A percentile compares a stretch with the other conserved stretches of the same genome.
Evolutionary conservation across 2,329 filamentous ascomycete species (phyloP).

Genomic region (Endoconidiophora laricicola): DNA sequence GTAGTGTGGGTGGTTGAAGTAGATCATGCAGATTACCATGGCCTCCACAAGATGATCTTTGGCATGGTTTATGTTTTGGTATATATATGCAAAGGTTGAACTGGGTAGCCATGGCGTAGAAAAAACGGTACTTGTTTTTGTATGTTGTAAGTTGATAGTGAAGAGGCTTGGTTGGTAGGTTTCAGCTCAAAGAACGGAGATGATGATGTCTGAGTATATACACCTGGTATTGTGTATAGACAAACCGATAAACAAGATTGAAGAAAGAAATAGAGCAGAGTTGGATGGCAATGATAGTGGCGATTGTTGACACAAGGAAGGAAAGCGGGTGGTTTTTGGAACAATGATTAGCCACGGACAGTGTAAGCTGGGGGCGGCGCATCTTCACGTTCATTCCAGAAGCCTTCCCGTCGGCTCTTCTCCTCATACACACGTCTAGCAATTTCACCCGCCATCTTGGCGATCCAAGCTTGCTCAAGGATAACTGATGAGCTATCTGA

Average conservation of each 20-base stretch:
- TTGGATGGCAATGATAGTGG: neutral
- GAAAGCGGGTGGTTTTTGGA: neutral
- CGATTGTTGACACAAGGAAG: neutral
- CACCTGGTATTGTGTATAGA: too few relatives aligned
- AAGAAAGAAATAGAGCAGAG: neutral
- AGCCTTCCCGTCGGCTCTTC: conserved; percentile 41
- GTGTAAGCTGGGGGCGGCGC: conserved; percentile 47
- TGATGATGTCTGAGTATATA: too few relatives aligned
- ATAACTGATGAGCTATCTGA: conserved; percentile 43
- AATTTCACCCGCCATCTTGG: conserved; percentile 88
- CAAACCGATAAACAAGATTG: too few relatives aligned
- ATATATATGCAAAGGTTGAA: neutral
- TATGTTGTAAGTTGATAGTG: too few relatives aligned
- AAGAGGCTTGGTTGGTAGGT: too few relatives aligned
- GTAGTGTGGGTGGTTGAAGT: too few relatives aligned
- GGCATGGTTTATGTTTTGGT: too few relatives aligned
- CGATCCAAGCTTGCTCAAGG: conserved; percentile 69
- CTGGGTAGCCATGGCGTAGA: too few relatives aligned
- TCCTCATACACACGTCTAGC: conserved; percentile 76
- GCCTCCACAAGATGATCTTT: too few relatives aligned
- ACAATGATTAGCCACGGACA: conserved; percentile 15
- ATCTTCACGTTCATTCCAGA: conserved; percentile 40
- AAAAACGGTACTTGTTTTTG: too few relatives aligned
- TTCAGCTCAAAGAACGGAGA: too few relatives aligned
- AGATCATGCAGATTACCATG: too few relatives aligned